Evolutionary conservation across 129 eudicot species (phyloP).

Genomic region (Gnaphalium uliginosum): DNA sequence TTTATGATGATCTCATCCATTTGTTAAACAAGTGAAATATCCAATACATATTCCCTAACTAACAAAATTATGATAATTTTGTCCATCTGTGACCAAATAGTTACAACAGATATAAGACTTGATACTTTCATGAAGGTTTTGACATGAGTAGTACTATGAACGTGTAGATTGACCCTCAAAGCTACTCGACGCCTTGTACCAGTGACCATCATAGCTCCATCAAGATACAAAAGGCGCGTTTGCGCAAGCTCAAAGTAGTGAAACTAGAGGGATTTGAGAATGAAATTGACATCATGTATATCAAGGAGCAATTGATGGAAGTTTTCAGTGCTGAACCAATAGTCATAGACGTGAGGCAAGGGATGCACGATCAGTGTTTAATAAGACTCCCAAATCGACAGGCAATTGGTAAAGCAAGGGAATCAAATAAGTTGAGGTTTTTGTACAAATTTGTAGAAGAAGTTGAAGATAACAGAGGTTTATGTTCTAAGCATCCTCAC

Average conservation of each 20-base stretch:
- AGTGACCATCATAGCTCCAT: background rate
- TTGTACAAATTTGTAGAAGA: constrained; percentile 26
- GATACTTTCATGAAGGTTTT: background rate
- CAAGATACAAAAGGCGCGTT: constrained; percentile 17
- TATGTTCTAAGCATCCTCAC: constrained; percentile 30
- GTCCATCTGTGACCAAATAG: background rate
- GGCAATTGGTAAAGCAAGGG: background rate
- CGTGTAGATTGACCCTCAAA: background rate
- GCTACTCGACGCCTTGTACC: background rate
- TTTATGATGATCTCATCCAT: too few relatives aligned
- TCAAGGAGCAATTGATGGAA: constrained; percentile 31
- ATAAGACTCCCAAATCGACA: background rate
- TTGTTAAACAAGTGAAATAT: too few relatives aligned
- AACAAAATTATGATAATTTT: too few relatives aligned
- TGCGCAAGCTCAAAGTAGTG: constrained; percentile 30
- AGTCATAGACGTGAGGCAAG: constrained; percentile 18
- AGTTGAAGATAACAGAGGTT: constrained; percentile 15
- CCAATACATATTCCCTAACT: too few relatives aligned
- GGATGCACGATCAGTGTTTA: constrained; percentile 15
- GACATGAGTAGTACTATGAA: background rate
- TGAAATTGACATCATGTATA: constrained; percentile 14
- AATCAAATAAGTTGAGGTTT: constrained; percentile 7
- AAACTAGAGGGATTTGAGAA: constrained; percentile 31
- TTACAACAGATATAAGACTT: background rate
- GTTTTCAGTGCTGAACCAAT: constrained; percentile 30